Evolutionary conservation across 768 basidiomycete genomes (phyloP), one percentile per base, ranked within the genome.

Genomic region (Boletus vermiculosoides): DNA sequence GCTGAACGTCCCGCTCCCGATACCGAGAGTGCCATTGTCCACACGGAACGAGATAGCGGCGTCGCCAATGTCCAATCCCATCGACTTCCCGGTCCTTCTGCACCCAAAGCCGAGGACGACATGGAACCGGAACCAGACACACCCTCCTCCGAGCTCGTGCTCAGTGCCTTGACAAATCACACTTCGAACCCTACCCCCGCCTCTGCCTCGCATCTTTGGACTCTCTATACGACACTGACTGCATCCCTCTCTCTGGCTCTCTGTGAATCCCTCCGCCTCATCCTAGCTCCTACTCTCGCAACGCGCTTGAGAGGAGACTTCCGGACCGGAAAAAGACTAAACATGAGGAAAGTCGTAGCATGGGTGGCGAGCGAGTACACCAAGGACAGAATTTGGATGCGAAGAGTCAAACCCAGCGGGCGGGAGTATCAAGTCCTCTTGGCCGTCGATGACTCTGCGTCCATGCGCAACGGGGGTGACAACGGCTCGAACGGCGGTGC

Each of bases 291-390:
- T 0, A 98, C 96, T 0, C 78, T 90, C 48, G 94, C 97, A 6
- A 97, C 96, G 7, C 84, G 97, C 22, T 79, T 99, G 44, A 89
- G 90, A 73, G 97, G 97, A 39, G 97, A 98, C 77, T 99, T 97
- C 73, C 90, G 95, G 31, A 95, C 92, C 0, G 97, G 97, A 51
- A 99, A 99, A 75, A 83, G 96, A 20, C 82, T 99, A 31, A 98
- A 98, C 73, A 98, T 98, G 96, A 94, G 95, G 71, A 95, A 95
- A 75, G 93, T 98, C 71, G 95, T 99, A 58, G 86, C 91, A 4
- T 98, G 96, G 78, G 95, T 99, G 58, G 96, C 97, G 36, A 92
- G 90, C 74, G 97, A 99, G 75, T 99, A 92, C 78, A 98, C 95
- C 50, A 98, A 98, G 72, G 96, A 99, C 80, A 95, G 95, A 75